Percentiles rank a stretch among this genome's conserved stretches.
Evolutionary conservation across 768 basidiomycete genomes (phyloP).

Genomic region (Pleurotus ostreatus): DNA sequence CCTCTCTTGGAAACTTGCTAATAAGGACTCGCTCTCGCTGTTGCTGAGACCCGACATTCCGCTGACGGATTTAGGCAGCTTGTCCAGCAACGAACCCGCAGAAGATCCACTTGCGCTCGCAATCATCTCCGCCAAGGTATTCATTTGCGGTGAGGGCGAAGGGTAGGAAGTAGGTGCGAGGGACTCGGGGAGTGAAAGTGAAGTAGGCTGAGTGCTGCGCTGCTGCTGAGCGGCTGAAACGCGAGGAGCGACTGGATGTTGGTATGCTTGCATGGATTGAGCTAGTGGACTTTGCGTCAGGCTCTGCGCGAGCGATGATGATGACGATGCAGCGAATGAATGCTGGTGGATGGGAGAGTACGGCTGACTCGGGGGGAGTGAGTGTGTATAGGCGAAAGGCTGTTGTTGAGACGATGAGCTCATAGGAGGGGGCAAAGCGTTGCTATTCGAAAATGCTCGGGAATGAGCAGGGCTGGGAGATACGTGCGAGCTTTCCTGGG

Average conservation of each 20-base stretch:
- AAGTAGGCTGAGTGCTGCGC: background rate
- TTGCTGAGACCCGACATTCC: background rate
- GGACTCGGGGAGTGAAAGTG: constrained; percentile 1
- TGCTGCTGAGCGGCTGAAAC: background rate
- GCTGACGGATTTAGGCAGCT: background rate
- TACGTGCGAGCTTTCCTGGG: background rate
- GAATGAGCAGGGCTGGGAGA: background rate
- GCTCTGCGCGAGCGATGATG: background rate
- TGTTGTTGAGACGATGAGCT: background rate
- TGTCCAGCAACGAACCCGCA: background rate
- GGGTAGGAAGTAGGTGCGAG: background rate
- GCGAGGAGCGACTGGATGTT: background rate
- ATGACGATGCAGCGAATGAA: background rate
- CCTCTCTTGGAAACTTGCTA: background rate
- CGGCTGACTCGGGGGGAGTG: background rate
- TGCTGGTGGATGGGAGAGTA: constrained; percentile 6
- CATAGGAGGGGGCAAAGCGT: background rate
- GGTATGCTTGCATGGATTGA: background rate
- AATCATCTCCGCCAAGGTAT: background rate
- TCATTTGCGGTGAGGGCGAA: background rate
- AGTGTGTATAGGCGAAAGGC: background rate
- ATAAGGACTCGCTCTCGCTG: background rate
- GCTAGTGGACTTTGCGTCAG: background rate
- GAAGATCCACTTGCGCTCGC: background rate
- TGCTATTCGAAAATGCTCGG: background rate